Percentiles rank a stretch among this genome's conserved stretches.
Conservation (phyloP, 176 grass and related monocot species). For the Carex scoparia region DNA sequence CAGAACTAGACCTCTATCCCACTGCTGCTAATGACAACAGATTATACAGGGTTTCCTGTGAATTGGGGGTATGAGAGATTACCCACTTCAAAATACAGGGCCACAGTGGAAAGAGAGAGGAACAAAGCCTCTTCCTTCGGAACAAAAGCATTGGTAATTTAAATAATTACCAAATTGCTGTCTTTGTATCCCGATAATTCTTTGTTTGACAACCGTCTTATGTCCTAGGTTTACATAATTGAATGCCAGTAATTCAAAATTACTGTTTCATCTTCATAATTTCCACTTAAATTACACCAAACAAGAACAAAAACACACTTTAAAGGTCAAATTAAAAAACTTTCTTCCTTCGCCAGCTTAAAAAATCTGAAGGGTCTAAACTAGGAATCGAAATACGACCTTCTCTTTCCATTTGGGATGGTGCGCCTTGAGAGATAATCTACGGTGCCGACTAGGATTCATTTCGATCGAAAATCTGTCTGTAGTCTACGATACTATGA, state of each 20-base stretch:
- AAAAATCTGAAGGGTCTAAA: neutral
- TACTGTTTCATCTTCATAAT: neutral
- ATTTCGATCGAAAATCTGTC: constrained; percentile 17
- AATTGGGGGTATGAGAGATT: neutral
- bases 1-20: neutral
- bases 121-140: neutral
- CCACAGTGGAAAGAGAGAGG: neutral
- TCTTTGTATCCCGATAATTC: neutral
- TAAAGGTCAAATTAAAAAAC: neutral
- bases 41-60: neutral
- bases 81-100: neutral
- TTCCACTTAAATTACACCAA: neutral
- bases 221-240: neutral
- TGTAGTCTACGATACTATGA: neutral
- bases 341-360: neutral
- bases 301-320: neutral
- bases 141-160: too few species aligned
- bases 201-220: neutral
- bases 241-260: neutral
- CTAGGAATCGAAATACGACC: constrained; percentile 28
- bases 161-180: neutral
- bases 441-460: constrained; percentile 41
- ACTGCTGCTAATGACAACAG: neutral
- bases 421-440: constrained; percentile 46
- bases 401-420: constrained; percentile 66